Evolutionary conservation across 306 rosid species (phyloP), one percentile per base, ranked within the genome.

Genomic region (Malus fusca): DNA sequence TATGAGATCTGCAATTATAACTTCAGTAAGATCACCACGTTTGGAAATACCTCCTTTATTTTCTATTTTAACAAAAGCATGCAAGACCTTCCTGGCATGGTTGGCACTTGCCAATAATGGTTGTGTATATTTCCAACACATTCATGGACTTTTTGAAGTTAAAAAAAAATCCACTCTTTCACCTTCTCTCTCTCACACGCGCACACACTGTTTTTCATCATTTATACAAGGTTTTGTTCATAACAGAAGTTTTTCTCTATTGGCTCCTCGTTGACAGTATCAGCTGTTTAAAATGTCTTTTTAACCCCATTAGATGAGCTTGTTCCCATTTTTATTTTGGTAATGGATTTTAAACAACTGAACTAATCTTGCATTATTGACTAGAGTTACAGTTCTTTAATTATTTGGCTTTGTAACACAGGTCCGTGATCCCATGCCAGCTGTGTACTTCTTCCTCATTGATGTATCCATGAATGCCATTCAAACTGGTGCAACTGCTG

Each of bases 391-490:
- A 23, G 23, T 23, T 61, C 68, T n/a, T 17, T 25, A 19, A 40
- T 48, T 74, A 67, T 77, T 67, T 30, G 58, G 30, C n/a, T 42
- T 61, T n/a, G 73, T 84, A 11, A 30, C 69, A 69, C 25, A 95
- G 99, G 99, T 95, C 73, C 97, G 99, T 43, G 97, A 95, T 80
- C 99, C 99, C 73, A 95, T 95, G 97, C 97, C 99, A 5, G 97
- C 99, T 56, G 96, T 88, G 67, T 95, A 88, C 83, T 95, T 95
- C 83, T 95, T 95, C 84, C 97, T 95, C 80, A 83, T 95, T 42
- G 99, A 95, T 88, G 99, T 92, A 66, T 92, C 99, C 70, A 89
- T 90, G 97, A 95, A 95, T 81, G 96, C 99, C 63, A 80, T 95
- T 72, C 97, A 95, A 88, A 95, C 93, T 83, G 99, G 99, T 82